A percentile compares a stretch with the other conserved stretches of the same genome.
Evolutionary conservation across 345 rosid species (phyloP).

Genomic region (Dipteronia dyeriana): DNA sequence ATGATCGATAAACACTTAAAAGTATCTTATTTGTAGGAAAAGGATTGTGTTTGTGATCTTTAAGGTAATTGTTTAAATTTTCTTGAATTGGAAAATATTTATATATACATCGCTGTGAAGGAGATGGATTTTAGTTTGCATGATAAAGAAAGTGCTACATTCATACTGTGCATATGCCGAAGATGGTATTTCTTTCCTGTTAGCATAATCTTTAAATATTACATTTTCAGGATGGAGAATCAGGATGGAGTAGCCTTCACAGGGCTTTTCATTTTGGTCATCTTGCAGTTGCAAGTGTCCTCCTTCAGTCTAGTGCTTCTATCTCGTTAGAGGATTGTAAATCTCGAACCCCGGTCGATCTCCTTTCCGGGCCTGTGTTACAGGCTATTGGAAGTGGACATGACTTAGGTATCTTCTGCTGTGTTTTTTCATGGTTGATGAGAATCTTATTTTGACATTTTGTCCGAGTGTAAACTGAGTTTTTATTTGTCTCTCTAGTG

Average conservation of each 20-base stretch:
- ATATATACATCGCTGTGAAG: not conserved
- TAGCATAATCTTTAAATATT: conserved; percentile 2
- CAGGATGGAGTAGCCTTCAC: conserved; percentile 98
- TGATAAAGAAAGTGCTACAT: not conserved
- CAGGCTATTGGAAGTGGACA: conserved; percentile 55
- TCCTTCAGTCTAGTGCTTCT: conserved; percentile 80
- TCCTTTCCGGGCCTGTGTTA: conserved; percentile 88
- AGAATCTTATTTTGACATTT: conserved; percentile 14
- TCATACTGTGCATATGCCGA: conserved; percentile 1
- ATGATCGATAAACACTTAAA: not conserved
- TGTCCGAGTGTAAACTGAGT: conserved; percentile 12
- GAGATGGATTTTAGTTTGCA: conserved; percentile 1
- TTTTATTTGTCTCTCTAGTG: conserved; percentile 40
- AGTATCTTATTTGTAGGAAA: not conserved
- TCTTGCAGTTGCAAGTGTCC: conserved; percentile 91
- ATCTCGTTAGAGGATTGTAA: conserved; percentile 70
- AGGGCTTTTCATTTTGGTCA: conserved; percentile 97
- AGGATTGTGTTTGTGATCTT: not conserved
- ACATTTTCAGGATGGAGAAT: conserved; percentile 90
- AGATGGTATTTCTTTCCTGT: not conserved
- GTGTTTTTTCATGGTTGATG: conserved; percentile 16
- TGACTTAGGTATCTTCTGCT: conserved; percentile 53
- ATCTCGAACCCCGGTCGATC: conserved; percentile 74
- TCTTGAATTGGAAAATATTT: not conserved
- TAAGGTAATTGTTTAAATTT: not conserved